Conservation (phyloP, 768 basidiomycete species). For the Heimioporus sp. region DNA sequence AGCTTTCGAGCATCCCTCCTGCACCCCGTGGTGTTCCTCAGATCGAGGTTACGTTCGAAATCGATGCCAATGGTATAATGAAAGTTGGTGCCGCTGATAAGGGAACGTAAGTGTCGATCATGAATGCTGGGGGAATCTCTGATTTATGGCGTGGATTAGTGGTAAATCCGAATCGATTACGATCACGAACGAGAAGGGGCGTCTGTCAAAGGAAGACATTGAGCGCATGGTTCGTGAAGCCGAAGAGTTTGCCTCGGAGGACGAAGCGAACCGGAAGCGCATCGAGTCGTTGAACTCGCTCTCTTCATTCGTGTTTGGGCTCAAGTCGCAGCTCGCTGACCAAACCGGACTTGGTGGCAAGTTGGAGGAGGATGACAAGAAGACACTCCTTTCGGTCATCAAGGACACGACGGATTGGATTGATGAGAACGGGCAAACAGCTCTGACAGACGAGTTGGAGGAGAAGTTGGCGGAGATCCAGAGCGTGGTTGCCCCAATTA, state of each 20-base stretch:
- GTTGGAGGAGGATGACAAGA: constrained; percentile 76
- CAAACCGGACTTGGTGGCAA: constrained; percentile 91
- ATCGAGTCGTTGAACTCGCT: constrained; percentile 84
- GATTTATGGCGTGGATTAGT: constrained; percentile 30
- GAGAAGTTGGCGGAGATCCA: constrained; percentile 85
- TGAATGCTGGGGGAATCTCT: not conserved
- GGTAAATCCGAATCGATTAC: constrained; percentile 89
- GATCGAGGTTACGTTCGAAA: constrained; percentile 95
- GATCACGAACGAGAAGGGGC: constrained; percentile 95
- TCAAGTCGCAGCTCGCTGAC: constrained; percentile 86
- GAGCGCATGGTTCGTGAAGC: constrained; percentile 95
- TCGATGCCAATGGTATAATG: constrained; percentile 95
- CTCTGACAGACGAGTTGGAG: constrained; percentile 84
- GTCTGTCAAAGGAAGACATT: constrained; percentile 85
- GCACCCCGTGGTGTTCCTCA: constrained; percentile 97
- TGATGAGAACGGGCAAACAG: constrained; percentile 75
- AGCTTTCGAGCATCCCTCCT: constrained; percentile 88
- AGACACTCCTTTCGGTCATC: constrained; percentile 73
- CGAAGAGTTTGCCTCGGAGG: constrained; percentile 84
- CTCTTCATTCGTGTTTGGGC: constrained; percentile 79
- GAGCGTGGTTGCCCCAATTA: constrained; percentile 77
- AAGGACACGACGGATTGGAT: constrained; percentile 94
- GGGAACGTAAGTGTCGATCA: constrained; percentile 65
- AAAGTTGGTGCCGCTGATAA: constrained; percentile 91
- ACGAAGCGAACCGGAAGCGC: constrained; percentile 75